These are phyloP conservation scores for Pyrus hybrid DNA, from an alignment of 331 rosid genomes.

Conservation along the genomic window DNA sequence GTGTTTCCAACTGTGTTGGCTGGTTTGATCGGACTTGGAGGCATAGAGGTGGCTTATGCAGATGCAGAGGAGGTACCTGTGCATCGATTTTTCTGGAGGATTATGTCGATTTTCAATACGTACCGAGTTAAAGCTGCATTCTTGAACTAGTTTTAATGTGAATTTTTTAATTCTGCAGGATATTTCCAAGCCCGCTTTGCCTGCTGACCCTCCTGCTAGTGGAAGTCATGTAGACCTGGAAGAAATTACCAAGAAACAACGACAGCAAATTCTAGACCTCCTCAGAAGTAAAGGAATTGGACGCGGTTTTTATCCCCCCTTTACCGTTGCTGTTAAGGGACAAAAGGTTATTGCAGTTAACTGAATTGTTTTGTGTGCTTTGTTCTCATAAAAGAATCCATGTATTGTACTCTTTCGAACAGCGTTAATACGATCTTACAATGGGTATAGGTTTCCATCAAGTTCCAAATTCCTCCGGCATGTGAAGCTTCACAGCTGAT, in stretches of 20 bases:
- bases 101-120: not conserved
- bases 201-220: conserved; percentile 19
- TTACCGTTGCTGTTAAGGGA: conserved; percentile 60
- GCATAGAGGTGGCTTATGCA: conserved; percentile 36
- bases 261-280: conserved; percentile 41
- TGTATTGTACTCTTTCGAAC: not conserved
- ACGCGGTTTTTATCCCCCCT: conserved; percentile 56
- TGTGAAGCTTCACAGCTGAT: conserved; percentile 73
- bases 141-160: not conserved
- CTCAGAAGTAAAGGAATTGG: conserved; percentile 44
- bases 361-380: not conserved
- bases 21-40: conserved; percentile 48
- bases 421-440: conserved; percentile 1
- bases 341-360: conserved; percentile 43
- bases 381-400: not conserved
- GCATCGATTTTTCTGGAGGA: not conserved
- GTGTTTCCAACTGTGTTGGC: conserved; percentile 43
- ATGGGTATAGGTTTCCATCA: conserved; percentile 46
- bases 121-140: not conserved
- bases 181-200: conserved; percentile 17
- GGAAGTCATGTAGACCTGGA: conserved; percentile 33
- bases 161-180: conserved; percentile 13
- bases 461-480: conserved; percentile 68
- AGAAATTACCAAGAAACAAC: conserved; percentile 53
- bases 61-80: conserved; percentile 42